Conservation (phyloP, 2,329 filamentous ascomycete species). For the Colletotrichum chlorophyti region DNA sequence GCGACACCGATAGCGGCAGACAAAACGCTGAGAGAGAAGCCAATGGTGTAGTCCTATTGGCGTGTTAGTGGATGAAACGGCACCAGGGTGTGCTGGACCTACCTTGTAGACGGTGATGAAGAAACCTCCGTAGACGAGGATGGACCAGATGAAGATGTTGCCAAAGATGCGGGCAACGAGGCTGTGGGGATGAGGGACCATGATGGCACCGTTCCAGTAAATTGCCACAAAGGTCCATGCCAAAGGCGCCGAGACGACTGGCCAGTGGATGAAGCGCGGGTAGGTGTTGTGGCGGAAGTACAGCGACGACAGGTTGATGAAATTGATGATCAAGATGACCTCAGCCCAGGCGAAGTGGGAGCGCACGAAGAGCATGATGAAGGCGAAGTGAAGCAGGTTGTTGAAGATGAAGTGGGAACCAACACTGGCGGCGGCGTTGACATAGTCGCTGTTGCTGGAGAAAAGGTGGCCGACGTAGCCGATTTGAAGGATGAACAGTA, state of each 20-base stretch:
- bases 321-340: constrained; percentile 79
- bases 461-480: constrained; percentile 81
- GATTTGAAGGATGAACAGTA: constrained; percentile 77
- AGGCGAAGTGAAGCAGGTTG: constrained; percentile 83
- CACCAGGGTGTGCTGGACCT: constrained; percentile 27
- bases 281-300: constrained; percentile 82
- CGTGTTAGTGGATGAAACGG: constrained; percentile 13
- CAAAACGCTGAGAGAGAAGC: constrained; percentile 78
- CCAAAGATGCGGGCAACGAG: constrained; percentile 79
- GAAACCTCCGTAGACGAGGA: constrained; percentile 77
- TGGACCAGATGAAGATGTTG: constrained; percentile 88
- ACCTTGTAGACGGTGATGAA: constrained; percentile 79
- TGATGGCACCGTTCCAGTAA: constrained; percentile 88
- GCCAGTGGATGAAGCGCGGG: constrained; percentile 77
- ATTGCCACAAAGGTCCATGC: constrained; percentile 87
- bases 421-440: constrained; percentile 76
- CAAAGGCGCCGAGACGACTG: constrained; percentile 78
- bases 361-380: constrained; percentile 83
- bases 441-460: constrained; percentile 65
- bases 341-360: constrained; percentile 78
- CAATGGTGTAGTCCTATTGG: constrained; percentile 72
- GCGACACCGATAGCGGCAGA: constrained; percentile 77
- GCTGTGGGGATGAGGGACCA: constrained; percentile 71
- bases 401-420: constrained; percentile 85
- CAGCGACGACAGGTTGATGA: constrained; percentile 77